A percentile compares a stretch with the other conserved stretches of the same genome.
These are phyloP conservation scores for Aspergillus taichungensis DNA, from an alignment of 495 filamentous ascomycete genomes.

Conservation along the genomic window DNA sequence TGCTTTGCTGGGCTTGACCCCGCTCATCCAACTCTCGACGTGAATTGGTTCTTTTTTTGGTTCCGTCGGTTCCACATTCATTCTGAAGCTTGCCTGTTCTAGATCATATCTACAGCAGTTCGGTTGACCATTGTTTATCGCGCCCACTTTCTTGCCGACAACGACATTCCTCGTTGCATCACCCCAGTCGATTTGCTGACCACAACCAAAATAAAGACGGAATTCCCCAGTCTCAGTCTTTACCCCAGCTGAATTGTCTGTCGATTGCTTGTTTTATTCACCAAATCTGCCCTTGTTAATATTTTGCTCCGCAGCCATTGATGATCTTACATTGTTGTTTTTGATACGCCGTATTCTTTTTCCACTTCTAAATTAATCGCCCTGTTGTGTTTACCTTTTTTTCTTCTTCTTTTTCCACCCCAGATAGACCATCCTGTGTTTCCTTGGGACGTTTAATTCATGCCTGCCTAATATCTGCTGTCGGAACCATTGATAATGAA, in stretches of 20 bases:
- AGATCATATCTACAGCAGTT: not conserved
- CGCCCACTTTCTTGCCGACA: conserved; percentile 14
- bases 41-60: conserved; percentile 11
- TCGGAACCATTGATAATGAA: conserved; percentile 23
- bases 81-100: conserved; percentile 8
- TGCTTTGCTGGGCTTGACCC: conserved; percentile 10
- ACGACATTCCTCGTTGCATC: conserved; percentile 26
- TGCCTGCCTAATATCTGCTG: conserved; percentile 1
- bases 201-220: conserved; percentile 10
- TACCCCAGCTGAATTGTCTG: conserved; percentile 1
- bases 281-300: conserved; percentile 3
- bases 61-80: conserved; percentile 12
- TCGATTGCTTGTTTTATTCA: conserved; percentile 8
- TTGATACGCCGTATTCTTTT: conserved; percentile 4
- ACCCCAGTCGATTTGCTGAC: conserved; percentile 11
- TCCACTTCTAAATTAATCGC: conserved; percentile 3
- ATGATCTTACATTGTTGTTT: conserved; percentile 6
- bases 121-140: not conserved
- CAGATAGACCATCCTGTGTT: conserved; percentile 3
- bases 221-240: too few species aligned
- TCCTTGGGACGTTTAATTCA: too few species aligned
- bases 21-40: conserved; percentile 12
- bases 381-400: conserved; percentile 5
- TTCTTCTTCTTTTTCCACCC: conserved; percentile 4
- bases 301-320: conserved; percentile 2